Percentiles rank a stretch among this genome's conserved stretches.
phyloP scores from a whole-genome alignment of 2,329 filamentous ascomycete species.

The Dactylellina drechsleri region DNA sequence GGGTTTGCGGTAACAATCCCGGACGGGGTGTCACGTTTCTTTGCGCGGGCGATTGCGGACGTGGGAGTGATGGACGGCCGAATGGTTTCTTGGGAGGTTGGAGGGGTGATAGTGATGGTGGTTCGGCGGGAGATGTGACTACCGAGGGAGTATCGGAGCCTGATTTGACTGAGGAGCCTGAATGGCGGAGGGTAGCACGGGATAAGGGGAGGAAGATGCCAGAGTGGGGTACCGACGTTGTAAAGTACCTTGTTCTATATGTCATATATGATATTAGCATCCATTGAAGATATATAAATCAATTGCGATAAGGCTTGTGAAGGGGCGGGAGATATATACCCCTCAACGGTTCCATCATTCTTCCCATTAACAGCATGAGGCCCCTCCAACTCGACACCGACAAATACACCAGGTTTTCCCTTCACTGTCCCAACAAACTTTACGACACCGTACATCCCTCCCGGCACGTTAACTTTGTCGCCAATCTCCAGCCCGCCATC shows the following conservation, averaged over 20 bases:
- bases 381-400: constrained; percentile 84
- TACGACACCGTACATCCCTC: constrained; percentile 88
- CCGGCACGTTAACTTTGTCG: constrained; percentile 88
- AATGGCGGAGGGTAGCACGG: constrained; percentile 77
- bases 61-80: constrained; percentile 51
- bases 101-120: constrained; percentile 56
- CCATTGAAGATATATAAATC: constrained; percentile 32
- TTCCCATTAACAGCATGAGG: constrained; percentile 87
- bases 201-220: constrained; percentile 92
- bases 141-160: constrained; percentile 43
- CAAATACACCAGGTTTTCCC: constrained; percentile 90
- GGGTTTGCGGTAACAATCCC: constrained; percentile 55
- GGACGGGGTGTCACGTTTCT: constrained; percentile 52
- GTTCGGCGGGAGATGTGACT: constrained; percentile 46
- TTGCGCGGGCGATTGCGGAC: constrained; percentile 51
- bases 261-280: constrained; percentile 3
- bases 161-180: constrained; percentile 63
- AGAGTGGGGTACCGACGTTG: constrained; percentile 78
- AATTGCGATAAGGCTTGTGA: no score
- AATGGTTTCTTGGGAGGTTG: constrained; percentile 58
- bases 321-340: constrained; percentile 66
- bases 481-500: constrained; percentile 74
- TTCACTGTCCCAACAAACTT: constrained; percentile 87
- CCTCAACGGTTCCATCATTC: constrained; percentile 95
- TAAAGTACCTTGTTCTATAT: constrained; percentile 76